Evolutionary conservation across 352 stramenopile species (phyloP).

Genomic region (Thraustotheca clavata): DNA sequence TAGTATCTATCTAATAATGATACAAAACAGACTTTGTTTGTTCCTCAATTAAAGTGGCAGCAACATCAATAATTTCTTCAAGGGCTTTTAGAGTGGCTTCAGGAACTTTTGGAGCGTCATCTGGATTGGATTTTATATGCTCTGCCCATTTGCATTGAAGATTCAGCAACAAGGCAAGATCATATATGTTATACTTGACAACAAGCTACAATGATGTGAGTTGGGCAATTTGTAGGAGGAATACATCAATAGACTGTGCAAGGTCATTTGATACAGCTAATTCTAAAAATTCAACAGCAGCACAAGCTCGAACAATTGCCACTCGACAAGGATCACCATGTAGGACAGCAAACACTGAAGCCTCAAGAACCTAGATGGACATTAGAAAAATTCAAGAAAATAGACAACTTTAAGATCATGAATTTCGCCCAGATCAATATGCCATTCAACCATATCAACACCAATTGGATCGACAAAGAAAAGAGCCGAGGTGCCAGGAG

Average conservation of each 20-base stretch:
- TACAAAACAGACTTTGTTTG: not conserved
- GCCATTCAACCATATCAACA: constrained; percentile 82
- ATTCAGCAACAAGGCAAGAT: constrained; percentile 37
- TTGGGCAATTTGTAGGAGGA: not conserved
- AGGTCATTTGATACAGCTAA: constrained; percentile 34
- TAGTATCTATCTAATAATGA: not conserved
- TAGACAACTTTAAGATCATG: constrained; percentile 53
- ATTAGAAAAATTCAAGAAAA: not conserved
- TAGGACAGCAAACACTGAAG: constrained; percentile 15
- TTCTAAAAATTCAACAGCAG: constrained; percentile 21
- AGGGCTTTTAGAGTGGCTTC: constrained; percentile 33
- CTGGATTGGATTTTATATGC: constrained; percentile 4
- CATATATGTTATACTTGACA: constrained; percentile 63
- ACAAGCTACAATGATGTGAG: constrained; percentile 42
- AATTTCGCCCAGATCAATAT: constrained; percentile 76
- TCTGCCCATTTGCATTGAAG: constrained; percentile 50
- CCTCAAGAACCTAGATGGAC: constrained; percentile 14
- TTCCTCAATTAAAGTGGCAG: constrained; percentile 20
- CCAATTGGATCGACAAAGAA: constrained; percentile 77
- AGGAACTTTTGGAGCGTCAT: constrained; percentile 24
- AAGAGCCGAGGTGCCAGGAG: constrained; percentile 61
- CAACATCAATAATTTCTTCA: constrained; percentile 37
- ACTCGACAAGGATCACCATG: constrained; percentile 8
- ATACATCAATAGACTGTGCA: constrained; percentile 57
- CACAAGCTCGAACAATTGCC: constrained; percentile 16